Conservation (phyloP, 2,329 filamentous ascomycete species). For the Cladosporium sp. region DNA sequence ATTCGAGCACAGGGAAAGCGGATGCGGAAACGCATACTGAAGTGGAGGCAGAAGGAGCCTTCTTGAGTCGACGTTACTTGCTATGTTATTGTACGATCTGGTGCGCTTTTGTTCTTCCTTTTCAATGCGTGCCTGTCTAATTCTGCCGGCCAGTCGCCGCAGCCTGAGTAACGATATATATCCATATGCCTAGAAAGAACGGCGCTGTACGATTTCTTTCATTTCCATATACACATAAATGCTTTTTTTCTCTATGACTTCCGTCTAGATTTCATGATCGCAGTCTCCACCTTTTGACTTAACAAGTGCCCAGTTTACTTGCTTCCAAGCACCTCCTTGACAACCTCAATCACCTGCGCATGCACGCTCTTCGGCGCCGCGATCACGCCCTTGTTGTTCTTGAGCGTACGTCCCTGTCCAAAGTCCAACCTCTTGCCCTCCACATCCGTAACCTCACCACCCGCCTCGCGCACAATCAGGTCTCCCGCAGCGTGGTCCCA, state of each 20-base stretch:
- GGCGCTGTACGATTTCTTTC: too few relatives aligned
- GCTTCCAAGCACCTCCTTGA: slow-evolving; percentile 68
- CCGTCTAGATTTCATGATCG: background rate
- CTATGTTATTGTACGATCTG: background rate
- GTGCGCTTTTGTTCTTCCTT: background rate
- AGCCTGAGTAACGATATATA: background rate
- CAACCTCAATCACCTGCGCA: slow-evolving; percentile 69
- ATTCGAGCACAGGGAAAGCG: background rate
- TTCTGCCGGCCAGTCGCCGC: background rate
- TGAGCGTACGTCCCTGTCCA: slow-evolving; percentile 76
- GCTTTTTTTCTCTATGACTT: background rate
- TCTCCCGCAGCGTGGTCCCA: slow-evolving; percentile 98
- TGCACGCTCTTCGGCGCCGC: slow-evolving; percentile 78
- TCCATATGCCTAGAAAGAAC: too few relatives aligned
- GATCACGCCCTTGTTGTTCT: slow-evolving; percentile 88
- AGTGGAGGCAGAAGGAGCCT: background rate
- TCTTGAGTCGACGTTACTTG: background rate
- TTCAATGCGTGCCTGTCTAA: background rate
- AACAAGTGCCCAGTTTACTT: slow-evolving; percentile 29
- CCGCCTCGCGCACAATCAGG: slow-evolving; percentile 88
- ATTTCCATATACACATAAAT: background rate
- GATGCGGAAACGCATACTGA: background rate
- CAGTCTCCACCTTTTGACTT: background rate
- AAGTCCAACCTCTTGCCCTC: slow-evolving; percentile 84
- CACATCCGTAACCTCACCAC: slow-evolving; percentile 86